Evolutionary conservation across 805 yeast species (phyloP), one percentile per base, ranked within the genome.

Genomic region (Candida broadrunensis): DNA sequence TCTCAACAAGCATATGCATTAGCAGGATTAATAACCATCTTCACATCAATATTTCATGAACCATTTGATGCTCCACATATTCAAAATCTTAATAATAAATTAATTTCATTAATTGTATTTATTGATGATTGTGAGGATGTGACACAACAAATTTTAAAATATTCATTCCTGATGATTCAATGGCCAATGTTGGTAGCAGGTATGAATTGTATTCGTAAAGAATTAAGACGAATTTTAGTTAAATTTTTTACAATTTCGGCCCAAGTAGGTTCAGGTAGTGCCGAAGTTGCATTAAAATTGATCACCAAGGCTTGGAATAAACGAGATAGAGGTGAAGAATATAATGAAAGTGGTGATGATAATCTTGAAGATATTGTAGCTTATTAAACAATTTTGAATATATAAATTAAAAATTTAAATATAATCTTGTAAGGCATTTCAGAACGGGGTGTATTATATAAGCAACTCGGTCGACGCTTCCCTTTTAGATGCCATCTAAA

Each of bases 101-200:
- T 46, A 8, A 33, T 46, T 15, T 26, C 43, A 13, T 19, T 44
- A 15, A 46, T 46, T 7, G 29, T 40, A 21, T 38, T 35, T 13
- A 29, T 44, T 21, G 42, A 38, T 16, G 42, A 39, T 16, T 32
- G 36, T 17, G 19, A 19, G 23, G 12, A 19, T 25, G 19, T 35
- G 33, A 18, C 36, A 23, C 30, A 40, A 30, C 45, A 27, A 27
- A 16, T 41, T 26, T 29, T 40, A 39, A 26, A 35, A 11, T 39
- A 41, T 41, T 47, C 43, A 8, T 37, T 46, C 9, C 46, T 77
- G 67, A 61, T 78, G 68, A 54, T 77, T 15, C 84, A 78, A 51
- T 73, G 81, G 77, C 77, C 83, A 0, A 61, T 78, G 60, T 58
- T 70, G 33, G 64, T 71, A 12, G 75, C 78, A 2, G 85, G 83